Evolutionary conservation across 169 alveolate genomes (phyloP).

Genomic region (Plasmodium gaboni): DNA sequence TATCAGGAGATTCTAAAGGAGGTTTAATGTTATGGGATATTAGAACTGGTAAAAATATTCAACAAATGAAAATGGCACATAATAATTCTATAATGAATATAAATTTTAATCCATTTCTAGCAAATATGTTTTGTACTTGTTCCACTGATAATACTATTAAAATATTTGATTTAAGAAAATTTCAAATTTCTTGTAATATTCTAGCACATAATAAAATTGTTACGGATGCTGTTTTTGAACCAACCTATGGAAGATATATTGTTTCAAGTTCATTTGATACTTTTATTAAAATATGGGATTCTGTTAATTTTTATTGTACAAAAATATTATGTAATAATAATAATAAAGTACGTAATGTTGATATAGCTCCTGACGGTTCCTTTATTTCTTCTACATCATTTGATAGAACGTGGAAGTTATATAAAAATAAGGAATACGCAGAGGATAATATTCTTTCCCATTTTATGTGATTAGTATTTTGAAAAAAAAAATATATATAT

Average conservation of each 20-base stretch:
- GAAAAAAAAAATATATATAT: too few species aligned
- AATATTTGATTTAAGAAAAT: slow-evolving; percentile 83
- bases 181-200: slow-evolving; percentile 79
- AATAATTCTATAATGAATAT: slow-evolving; percentile 83
- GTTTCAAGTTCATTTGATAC: slow-evolving; percentile 87
- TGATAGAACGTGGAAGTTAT: slow-evolving; percentile 85
- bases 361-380: slow-evolving; percentile 82
- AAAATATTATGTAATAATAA: slow-evolving; percentile 83
- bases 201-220: slow-evolving; percentile 85
- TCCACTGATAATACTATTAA: slow-evolving; percentile 86
- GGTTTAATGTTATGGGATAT: slow-evolving; percentile 84
- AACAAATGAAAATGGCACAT: slow-evolving; percentile 79
- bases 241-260: slow-evolving; percentile 84
- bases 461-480: slow-evolving; percentile 21
- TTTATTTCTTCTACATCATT: slow-evolving; percentile 84
- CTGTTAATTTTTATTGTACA: slow-evolving; percentile 83
- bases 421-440: slow-evolving; percentile 64
- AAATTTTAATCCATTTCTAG: slow-evolving; percentile 82
- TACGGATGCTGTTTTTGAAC: slow-evolving; percentile 85
- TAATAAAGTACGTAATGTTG: slow-evolving; percentile 81
- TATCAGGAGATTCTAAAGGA: slow-evolving; percentile 85
- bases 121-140: slow-evolving; percentile 84
- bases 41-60: slow-evolving; percentile 84
- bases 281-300: slow-evolving; percentile 85
- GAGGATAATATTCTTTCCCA: slow-evolving; percentile 61